Conservation (phyloP, 371 early-diverging fungal genomes). For the Nematocida displodere region DNA sequence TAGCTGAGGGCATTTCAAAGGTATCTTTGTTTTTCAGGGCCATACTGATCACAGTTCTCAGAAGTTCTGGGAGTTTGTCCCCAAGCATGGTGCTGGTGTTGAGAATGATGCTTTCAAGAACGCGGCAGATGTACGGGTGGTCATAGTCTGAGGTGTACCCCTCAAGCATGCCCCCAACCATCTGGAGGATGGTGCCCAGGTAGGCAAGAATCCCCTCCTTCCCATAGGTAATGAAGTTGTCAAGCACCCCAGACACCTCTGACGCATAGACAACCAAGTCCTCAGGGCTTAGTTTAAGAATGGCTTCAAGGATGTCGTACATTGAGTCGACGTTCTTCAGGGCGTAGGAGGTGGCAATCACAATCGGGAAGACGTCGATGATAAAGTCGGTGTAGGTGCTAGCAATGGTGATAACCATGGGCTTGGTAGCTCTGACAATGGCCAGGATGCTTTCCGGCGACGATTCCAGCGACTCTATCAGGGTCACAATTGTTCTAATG, state of each 20-base stretch:
- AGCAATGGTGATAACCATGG: conserved; percentile 56
- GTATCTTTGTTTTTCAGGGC: conserved; percentile 44
- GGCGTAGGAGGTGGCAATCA: conserved; percentile 55
- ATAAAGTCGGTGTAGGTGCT: conserved; percentile 54
- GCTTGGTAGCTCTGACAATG: conserved; percentile 13
- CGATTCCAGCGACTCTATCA: conserved; percentile 51
- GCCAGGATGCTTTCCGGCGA: conserved; percentile 25
- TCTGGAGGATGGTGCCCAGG: conserved; percentile 15
- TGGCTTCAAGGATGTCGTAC: conserved; percentile 54
- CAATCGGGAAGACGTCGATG: conserved; percentile 59
- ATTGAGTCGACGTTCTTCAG: conserved; percentile 58
- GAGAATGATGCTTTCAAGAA: conserved; percentile 63
- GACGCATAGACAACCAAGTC: conserved; percentile 49
- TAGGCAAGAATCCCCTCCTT: conserved; percentile 30
- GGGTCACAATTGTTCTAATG: conserved; percentile 56
- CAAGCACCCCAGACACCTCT: conserved; percentile 61
- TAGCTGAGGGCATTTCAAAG: conserved; percentile 46
- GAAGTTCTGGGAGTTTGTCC: conserved; percentile 12
- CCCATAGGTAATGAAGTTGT: conserved; percentile 64
- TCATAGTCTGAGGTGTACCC: conserved; percentile 61
- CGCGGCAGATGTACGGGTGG: conserved; percentile 60
- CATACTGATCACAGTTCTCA: conserved; percentile 44
- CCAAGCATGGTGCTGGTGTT: conserved; percentile 52
- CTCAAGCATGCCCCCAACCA: conserved; percentile 55
- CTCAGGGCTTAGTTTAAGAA: conserved; percentile 50